Conservation (phyloP, 441 rosid genomes). For the Gossypium gossypioides region DNA sequence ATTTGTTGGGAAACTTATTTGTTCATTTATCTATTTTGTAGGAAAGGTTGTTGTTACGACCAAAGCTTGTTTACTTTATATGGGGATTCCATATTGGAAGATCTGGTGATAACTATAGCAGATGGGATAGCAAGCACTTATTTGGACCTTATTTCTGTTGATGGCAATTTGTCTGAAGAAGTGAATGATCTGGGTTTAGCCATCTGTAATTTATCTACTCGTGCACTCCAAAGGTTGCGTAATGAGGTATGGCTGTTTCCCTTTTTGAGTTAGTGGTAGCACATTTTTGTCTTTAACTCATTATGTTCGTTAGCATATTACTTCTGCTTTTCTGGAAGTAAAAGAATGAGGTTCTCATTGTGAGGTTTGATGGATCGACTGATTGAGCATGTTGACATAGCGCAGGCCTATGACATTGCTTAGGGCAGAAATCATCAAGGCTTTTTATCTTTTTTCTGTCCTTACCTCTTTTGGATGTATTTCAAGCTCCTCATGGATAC, state of each 20-base stretch:
- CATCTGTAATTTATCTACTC: conserved; percentile 73
- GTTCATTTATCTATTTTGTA: conserved; percentile 22
- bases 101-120: conserved; percentile 70
- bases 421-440: not conserved
- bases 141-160: conserved; percentile 85
- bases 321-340: not conserved
- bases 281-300: conserved; percentile 4
- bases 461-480: not conserved
- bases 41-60: conserved; percentile 48
- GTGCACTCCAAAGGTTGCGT: conserved; percentile 73
- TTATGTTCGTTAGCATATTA: not conserved
- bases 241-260: conserved; percentile 54
- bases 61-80: conserved; percentile 41
- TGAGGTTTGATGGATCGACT: not conserved
- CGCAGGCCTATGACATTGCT: not conserved
- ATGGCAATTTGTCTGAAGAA: conserved; percentile 60
- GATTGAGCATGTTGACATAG: not conserved
- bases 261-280: not conserved
- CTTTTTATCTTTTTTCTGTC: not conserved
- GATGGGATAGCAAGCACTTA: conserved; percentile 72
- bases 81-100: conserved; percentile 74
- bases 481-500: not conserved
- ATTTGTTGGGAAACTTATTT: conserved; percentile 11
- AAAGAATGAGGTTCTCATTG: not conserved
- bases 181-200: conserved; percentile 41